Evolutionary conservation across 1,284 basidiomycete genomes (phyloP).

Genomic region (Rhodotorula sp.): DNA sequence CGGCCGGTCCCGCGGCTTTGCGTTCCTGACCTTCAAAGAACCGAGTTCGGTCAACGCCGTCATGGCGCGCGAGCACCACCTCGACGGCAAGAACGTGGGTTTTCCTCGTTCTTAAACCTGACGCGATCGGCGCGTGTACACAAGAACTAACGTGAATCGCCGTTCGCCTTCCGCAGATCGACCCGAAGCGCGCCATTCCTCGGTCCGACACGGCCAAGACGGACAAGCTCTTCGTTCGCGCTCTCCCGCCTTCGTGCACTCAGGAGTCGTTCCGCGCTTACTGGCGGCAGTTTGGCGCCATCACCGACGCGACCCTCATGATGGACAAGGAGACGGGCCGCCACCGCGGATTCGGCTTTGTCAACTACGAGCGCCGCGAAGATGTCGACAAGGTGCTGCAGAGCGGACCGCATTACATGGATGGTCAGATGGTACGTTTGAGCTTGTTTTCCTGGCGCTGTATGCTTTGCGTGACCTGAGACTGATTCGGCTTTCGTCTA

Average conservation of each 20-base stretch:
- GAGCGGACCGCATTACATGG: conserved; percentile 47
- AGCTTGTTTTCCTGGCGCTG: not conserved
- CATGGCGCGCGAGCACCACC: conserved; percentile 76
- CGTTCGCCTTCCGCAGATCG: conserved; percentile 66
- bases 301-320: conserved; percentile 98
- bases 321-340: conserved; percentile 92
- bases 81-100: conserved; percentile 89
- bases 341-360: conserved; percentile 97
- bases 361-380: conserved; percentile 83
- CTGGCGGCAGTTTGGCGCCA: conserved; percentile 83
- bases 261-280: conserved; percentile 89
- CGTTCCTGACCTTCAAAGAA: conserved; percentile 87
- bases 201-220: conserved; percentile 81
- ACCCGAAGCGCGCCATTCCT: conserved; percentile 97
- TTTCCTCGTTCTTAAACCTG: not conserved
- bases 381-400: conserved; percentile 65
- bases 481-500: conserved; percentile 2
- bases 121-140: conserved; percentile 7
- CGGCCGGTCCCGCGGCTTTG: conserved; percentile 87
- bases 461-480: too few relatives aligned
- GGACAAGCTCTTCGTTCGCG: conserved; percentile 81
- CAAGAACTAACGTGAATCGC: not conserved
- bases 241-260: conserved; percentile 84
- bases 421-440: conserved; percentile 47
- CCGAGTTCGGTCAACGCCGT: conserved; percentile 83